phyloP scores from a whole-genome alignment of 345 rosid genomes.

The Populus tremula region DNA sequence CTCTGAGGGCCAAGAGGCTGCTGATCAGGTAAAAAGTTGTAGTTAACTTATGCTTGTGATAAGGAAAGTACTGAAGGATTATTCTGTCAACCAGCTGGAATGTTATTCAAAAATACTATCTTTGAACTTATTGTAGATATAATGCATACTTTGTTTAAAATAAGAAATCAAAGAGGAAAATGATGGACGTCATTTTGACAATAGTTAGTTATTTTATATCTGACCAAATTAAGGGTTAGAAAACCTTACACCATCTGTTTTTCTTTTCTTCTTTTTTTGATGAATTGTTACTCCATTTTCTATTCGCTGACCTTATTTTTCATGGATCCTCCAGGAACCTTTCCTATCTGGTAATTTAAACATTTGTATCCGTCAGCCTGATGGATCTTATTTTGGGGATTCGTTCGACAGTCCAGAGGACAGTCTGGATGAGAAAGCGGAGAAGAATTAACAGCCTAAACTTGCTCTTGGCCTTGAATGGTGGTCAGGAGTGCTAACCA shows the following conservation, averaged over 20 bases:
- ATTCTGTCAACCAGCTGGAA: not conserved
- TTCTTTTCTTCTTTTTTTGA: not conserved
- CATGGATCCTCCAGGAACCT: constrained; percentile 50
- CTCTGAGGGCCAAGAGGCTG: constrained; percentile 13
- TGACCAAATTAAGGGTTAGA: not conserved
- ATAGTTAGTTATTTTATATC: not conserved
- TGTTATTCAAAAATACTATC: not conserved
- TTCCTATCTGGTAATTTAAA: constrained; percentile 66
- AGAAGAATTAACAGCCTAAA: constrained; percentile 32
- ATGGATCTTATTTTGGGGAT: constrained; percentile 74
- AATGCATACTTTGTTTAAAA: not conserved
- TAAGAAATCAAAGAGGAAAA: not conserved
- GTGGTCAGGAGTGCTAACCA: constrained; percentile 48
- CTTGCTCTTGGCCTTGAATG: constrained; percentile 19
- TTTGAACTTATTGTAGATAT: not conserved
- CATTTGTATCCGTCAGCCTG: constrained; percentile 60
- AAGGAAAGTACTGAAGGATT: not conserved
- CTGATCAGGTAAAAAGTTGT: constrained; percentile 14
- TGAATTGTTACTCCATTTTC: not conserved
- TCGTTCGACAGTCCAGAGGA: constrained; percentile 47
- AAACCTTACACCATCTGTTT: not conserved
- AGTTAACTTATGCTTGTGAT: not conserved
- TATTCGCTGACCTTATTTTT: not conserved
- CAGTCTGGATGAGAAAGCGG: constrained; percentile 39
- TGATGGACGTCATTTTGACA: not conserved